phyloP scores from a whole-genome alignment of 1,284 basidiomycete genomes.

The Pterulicium gracile region DNA sequence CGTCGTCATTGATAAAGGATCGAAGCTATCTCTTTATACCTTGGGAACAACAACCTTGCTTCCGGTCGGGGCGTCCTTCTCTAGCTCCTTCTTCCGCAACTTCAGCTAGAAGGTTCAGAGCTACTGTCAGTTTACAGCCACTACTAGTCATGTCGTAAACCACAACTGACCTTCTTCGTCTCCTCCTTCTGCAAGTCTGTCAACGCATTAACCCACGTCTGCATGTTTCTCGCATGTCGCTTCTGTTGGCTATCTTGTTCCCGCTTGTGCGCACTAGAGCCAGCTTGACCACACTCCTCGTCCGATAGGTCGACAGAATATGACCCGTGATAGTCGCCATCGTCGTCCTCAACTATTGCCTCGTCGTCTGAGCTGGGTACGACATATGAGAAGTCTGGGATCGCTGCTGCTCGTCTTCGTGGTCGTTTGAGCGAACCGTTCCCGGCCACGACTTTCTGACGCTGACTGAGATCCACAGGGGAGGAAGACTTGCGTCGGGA shows the following conservation, averaged over 20 bases:
- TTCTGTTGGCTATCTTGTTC: slow-evolving; percentile 24
- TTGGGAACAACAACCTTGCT: slow-evolving; percentile 41
- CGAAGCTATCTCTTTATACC: too few relatives aligned
- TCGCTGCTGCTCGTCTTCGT: slow-evolving; percentile 41
- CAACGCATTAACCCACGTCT: slow-evolving; percentile 58
- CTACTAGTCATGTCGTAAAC: slow-evolving; percentile 1
- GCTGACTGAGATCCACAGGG: slow-evolving; percentile 9
- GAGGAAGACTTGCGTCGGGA: slow-evolving; percentile 13
- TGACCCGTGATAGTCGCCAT: too few relatives aligned
- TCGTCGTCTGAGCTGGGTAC: slow-evolving; percentile 67
- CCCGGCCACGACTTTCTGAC: slow-evolving; percentile 13
- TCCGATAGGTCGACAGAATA: neutral
- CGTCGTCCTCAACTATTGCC: slow-evolving; percentile 32
- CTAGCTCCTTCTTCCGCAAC: slow-evolving; percentile 45
- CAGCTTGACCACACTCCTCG: slow-evolving; percentile 18
- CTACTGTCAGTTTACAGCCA: slow-evolving; percentile 8
- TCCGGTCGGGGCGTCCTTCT: slow-evolving; percentile 30
- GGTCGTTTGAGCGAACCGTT: slow-evolving; percentile 44
- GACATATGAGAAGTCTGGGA: slow-evolving; percentile 44
- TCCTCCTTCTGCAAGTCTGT: slow-evolving; percentile 47
- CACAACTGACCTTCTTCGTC: slow-evolving; percentile 44
- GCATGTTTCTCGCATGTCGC: slow-evolving; percentile 40
- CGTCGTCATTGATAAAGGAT: too few relatives aligned
- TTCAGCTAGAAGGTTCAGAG: slow-evolving; percentile 34
- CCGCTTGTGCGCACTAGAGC: slow-evolving; percentile 20